phyloP scores from a whole-genome alignment of 1,139 yeast species.

The Sugiyamaella grinbergsii region DNA sequence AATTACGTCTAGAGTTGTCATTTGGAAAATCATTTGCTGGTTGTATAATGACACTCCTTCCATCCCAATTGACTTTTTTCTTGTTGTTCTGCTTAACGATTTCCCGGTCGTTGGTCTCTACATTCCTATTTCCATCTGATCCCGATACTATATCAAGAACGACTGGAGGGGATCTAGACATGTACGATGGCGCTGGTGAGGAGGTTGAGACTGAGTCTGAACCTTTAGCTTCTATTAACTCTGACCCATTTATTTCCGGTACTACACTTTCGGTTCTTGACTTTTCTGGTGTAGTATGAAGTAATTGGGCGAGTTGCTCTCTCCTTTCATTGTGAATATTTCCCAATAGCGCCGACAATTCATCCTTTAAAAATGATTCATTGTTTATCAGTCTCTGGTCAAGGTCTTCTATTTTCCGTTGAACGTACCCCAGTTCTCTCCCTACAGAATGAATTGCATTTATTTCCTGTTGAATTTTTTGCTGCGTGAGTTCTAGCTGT shows the following conservation, averaged over 20 bases:
- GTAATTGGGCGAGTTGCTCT: not conserved
- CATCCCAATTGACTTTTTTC: not conserved
- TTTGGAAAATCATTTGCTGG: not conserved
- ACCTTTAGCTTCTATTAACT: too few species aligned
- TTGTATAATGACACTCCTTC: too few species aligned
- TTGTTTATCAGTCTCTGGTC: slow-evolving; percentile 6
- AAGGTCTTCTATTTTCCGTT: slow-evolving; percentile 4
- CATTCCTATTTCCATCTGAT: too few species aligned
- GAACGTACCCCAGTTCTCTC: slow-evolving; percentile 1
- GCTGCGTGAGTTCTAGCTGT: slow-evolving; percentile 1
- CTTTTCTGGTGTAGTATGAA: slow-evolving; percentile 1
- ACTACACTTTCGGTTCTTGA: not conserved
- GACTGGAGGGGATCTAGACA: too few species aligned
- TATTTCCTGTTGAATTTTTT: slow-evolving; percentile 1
- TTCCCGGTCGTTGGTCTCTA: too few species aligned
- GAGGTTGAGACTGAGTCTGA: too few species aligned
- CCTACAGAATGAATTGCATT: slow-evolving; percentile 3
- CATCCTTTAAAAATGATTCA: slow-evolving; percentile 4
- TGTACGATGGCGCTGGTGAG: too few species aligned
- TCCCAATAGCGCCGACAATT: slow-evolving; percentile 1
- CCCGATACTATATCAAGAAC: not conserved
- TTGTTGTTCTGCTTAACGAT: too few species aligned
- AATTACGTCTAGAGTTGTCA: not conserved
- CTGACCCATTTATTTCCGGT: too few species aligned
- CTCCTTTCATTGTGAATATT: slow-evolving; percentile 1